Evolutionary conservation across 176 grass and related monocot genomes (phyloP).

Genomic region (Cenchrus purpureus): DNA sequence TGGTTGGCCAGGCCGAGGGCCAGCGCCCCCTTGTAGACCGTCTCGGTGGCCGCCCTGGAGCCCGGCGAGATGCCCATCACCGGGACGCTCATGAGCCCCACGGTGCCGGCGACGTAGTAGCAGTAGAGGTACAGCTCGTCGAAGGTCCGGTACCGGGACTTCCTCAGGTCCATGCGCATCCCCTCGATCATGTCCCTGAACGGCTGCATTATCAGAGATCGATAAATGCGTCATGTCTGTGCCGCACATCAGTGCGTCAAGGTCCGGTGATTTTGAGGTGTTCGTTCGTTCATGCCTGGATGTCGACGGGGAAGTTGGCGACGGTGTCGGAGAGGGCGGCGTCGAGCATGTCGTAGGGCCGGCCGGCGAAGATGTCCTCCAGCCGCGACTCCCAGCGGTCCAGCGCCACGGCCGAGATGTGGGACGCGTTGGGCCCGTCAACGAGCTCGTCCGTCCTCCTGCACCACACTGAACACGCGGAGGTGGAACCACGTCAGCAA

Average conservation of each 20-base stretch:
- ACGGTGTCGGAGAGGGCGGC: slow-evolving; percentile 84
- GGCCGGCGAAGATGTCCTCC: slow-evolving; percentile 77
- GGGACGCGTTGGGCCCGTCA: slow-evolving; percentile 83
- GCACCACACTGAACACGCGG: slow-evolving; percentile 76
- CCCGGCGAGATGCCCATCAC: slow-evolving; percentile 88
- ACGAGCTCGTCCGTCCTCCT: slow-evolving; percentile 94
- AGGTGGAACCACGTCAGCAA: background rate
- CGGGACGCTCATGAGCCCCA: slow-evolving; percentile 87
- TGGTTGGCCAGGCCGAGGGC: slow-evolving; percentile 91
- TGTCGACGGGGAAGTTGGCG: slow-evolving; percentile 70
- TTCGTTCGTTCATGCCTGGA: background rate
- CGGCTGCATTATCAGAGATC: slow-evolving; percentile 35
- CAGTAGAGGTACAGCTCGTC: slow-evolving; percentile 97
- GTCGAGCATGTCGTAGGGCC: slow-evolving; percentile 95
- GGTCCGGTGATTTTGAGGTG: too few relatives aligned
- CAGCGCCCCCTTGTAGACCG: slow-evolving; percentile 70
- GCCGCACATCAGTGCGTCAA: too few relatives aligned
- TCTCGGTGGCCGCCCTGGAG: slow-evolving; percentile 53
- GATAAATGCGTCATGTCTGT: too few relatives aligned
- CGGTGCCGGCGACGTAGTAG: slow-evolving; percentile 92
- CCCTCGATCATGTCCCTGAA: slow-evolving; percentile 98
- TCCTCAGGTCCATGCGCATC: slow-evolving; percentile 82
- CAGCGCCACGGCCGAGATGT: slow-evolving; percentile 80
- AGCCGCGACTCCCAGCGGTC: slow-evolving; percentile 86
- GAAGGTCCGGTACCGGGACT: slow-evolving; percentile 79